Base-by-base conservation (phyloP, 352 stramenopile species). In the Peronospora belbahrii region DNA sequence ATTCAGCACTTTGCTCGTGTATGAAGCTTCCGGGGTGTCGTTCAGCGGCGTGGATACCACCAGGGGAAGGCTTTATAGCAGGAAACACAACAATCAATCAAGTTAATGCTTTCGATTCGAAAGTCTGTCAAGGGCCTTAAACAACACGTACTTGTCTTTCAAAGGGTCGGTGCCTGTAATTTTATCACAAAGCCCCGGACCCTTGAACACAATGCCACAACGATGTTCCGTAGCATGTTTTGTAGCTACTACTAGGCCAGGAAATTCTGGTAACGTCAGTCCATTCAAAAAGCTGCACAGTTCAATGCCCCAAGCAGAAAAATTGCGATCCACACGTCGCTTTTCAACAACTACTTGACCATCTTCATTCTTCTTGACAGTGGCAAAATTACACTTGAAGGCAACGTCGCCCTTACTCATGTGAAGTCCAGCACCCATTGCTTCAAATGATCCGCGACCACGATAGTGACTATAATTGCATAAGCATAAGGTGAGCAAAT, bases 341-440 rank as follows among this genome's bases (percentile, higher is more conserved):
- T 68, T 64, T 49, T 69, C 63, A 11, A 94, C 78, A 20, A 94
- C 70, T 41, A 77, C 33, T 48, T 83, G 61, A 6, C 67, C 73
- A 30, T 74, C 50, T 10, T 88, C 78, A 18, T 89, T 70, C 52
- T 78, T 60, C 31, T 74, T 41, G 23, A 88, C 62, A 7, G 81
- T 90, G 4, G 80, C 83, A 57, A 94, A 94, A 59, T 94, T 94
- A 65, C 83, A 92, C 46, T 94, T 94, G 55, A 92, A 94, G 11
- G 83, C 83, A 10, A 94, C 79, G 42, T 94, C 78, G 15, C 83
- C 83, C 55, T 85, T 86, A 37, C 68, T 68, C 83, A 94, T 94
- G 2, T 61, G 59, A 13, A 94, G 58, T 6, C 83, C 83, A 22
- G 83, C 78, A 13, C 83, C 83, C 83, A 94, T 94, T 14, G 81